Evolutionary conservation across 192 early-diverging fungal species (phyloP), one percentile per base, ranked within the genome.

Genomic region (Coemansia umbellata): DNA sequence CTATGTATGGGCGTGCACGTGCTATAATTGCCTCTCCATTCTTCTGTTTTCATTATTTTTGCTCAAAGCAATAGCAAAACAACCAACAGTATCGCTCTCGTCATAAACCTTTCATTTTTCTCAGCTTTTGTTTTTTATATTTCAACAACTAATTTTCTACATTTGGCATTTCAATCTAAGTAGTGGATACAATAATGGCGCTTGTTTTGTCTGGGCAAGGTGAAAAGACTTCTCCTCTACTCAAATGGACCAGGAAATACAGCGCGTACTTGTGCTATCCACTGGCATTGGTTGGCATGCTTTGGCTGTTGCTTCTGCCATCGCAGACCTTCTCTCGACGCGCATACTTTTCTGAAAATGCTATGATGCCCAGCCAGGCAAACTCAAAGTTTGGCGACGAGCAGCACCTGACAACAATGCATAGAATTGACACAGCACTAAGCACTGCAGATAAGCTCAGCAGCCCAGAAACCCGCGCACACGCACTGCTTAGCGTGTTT

Each of bases 271-370:
- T 67, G 37, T 82, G 84, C 63, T 73, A 78, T 30, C 52, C 82
- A 2, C 71, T 91, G 17, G 82, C 82, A 14, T 37, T 80, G 19
- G 78, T 80, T 15, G 84, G 81, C 1, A 59, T 85, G 17, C 39
- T 67, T 32, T 89, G 87, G 87, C 61, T 89, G 8, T 64, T 88
- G 18, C 58, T 79, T 24, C 60, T 91, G 15, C 87, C 89, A 8
- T 71, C 78, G 31, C 74, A 81, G 40, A 60, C 49, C n/a, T 83
- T 85, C 48, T 85, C 78, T 41, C 84, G 84, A 45, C 30, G 55
- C 23, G 85, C 82, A 0, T 91, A 91, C 60, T 71, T 88, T 24
- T 89, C 87, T 0, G 89, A 91, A 60, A 91, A 89, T 51, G 89
- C 89, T 5, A 78, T 91, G 53, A 64, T 89, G 33, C 86, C 87